These are phyloP conservation scores for Coniochaeta hoffmannii DNA, from an alignment of 2,329 filamentous ascomycete genomes.

Conservation along the genomic window DNA sequence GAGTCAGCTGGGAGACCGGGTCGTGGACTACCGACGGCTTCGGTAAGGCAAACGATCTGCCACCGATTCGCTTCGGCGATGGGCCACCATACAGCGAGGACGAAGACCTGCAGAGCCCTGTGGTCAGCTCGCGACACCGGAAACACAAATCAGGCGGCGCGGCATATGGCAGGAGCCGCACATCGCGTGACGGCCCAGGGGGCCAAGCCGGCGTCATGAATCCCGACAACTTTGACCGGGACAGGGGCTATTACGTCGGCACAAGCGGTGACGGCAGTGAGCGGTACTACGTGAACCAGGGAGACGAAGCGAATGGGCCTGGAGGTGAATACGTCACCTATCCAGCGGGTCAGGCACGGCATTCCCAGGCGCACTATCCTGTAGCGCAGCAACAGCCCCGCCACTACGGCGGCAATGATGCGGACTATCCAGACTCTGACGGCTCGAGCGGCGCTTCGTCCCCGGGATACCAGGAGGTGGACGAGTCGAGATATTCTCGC, in stretches of 20 bases:
- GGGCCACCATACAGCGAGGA: constrained; percentile 94
- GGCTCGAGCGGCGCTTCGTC: constrained; percentile 52
- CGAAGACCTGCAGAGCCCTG: constrained; percentile 86
- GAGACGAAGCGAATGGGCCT: constrained; percentile 64
- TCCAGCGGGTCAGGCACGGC: constrained; percentile 55
- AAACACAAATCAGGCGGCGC: constrained; percentile 66
- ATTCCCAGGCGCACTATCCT: constrained; percentile 43
- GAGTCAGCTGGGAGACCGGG: constrained; percentile 46
- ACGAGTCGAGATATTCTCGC: constrained; percentile 75
- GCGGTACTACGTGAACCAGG: constrained; percentile 66
- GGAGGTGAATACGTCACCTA: constrained; percentile 79
- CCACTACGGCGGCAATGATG: constrained; percentile 37
- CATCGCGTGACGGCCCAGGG: constrained; percentile 28
- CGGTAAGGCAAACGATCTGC: constrained; percentile 62
- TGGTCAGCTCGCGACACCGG: constrained; percentile 76
- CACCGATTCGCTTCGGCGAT: constrained; percentile 77
- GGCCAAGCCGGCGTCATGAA: constrained; percentile 34
- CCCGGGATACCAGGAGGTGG: constrained; percentile 49
- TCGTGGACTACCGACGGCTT: constrained; percentile 46
- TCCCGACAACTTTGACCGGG: constrained; percentile 46
- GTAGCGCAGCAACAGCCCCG: constrained; percentile 32
- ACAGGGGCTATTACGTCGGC: constrained; percentile 60
- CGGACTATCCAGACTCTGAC: constrained; percentile 50
- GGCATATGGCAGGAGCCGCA: constrained; percentile 37
- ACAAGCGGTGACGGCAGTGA: constrained; percentile 65